A percentile compares a stretch with the other conserved stretches of the same genome.
These are phyloP conservation scores for Botrytis fabae DNA, from an alignment of 2,329 filamentous ascomycete genomes.

Conservation along the genomic window DNA sequence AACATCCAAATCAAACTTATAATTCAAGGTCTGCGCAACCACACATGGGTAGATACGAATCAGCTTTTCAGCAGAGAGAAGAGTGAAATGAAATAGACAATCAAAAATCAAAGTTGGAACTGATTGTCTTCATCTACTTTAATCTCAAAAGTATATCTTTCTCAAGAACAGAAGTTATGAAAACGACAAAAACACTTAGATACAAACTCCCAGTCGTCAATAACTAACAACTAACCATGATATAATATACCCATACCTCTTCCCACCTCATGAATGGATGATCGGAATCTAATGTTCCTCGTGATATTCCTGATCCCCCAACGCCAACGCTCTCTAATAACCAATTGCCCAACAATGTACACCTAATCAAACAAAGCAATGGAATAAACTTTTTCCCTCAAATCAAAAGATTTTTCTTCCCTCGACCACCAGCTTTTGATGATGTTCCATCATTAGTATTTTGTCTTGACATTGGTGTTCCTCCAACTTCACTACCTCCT, in stretches of 20 bases:
- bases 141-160: background rate
- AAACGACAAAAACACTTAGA: background rate
- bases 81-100: background rate
- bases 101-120: background rate
- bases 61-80: background rate
- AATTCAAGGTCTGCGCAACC: background rate
- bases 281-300: background rate
- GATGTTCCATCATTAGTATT: conserved; percentile 22
- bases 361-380: background rate
- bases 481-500: conserved; percentile 19
- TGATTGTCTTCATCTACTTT: background rate
- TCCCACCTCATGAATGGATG: conserved; percentile 1
- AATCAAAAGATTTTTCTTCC: conserved; percentile 11
- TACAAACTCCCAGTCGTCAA: conserved; percentile 4
- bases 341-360: conserved; percentile 3
- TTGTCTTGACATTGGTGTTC: conserved; percentile 23
- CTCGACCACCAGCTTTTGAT: conserved; percentile 6
- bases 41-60: background rate
- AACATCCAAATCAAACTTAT: background rate
- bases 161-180: background rate
- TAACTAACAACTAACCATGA: conserved; percentile 4
- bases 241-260: conserved; percentile 16
- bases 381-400: background rate
- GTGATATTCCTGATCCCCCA: conserved; percentile 11
- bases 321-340: conserved; percentile 10